Evolutionary conservation across 176 grass and related monocot species (phyloP).

Genomic region (Urochloa ruziziensis): DNA sequence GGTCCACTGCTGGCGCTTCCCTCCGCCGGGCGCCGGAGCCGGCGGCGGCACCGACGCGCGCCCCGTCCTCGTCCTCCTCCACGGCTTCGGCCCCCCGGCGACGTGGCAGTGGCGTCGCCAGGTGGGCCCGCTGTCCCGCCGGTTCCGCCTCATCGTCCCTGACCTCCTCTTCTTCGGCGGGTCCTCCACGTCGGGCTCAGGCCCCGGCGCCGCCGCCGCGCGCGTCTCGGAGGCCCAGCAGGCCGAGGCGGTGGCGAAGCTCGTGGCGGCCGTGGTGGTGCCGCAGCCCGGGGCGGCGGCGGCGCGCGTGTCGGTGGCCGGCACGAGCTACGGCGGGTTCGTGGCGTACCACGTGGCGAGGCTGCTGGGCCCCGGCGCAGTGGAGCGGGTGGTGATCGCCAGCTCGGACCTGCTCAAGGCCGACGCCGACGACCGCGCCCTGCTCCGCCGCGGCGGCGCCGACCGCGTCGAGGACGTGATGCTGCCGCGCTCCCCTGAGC

Average conservation of each 20-base stretch:
- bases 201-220: too few species aligned
- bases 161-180: conserved; percentile 93
- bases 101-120: conserved; percentile 79
- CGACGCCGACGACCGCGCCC: conserved; percentile 57
- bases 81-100: conserved; percentile 67
- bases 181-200: conserved; percentile 50
- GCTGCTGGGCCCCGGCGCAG: conserved; percentile 38
- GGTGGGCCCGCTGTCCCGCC: conserved; percentile 53
- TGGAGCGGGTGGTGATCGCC: conserved; percentile 69
- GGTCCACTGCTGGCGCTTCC: conserved; percentile 51
- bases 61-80: conserved; percentile 75
- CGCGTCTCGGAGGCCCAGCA: conserved; percentile 64
- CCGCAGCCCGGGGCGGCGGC: neutral
- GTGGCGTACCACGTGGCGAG: conserved; percentile 76
- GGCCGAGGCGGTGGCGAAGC: conserved; percentile 57
- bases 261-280: conserved; percentile 46
- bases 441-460: conserved; percentile 40
- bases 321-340: conserved; percentile 94
- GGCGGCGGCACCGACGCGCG: neutral
- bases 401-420: conserved; percentile 85
- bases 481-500: conserved; percentile 43
- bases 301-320: conserved; percentile 42
- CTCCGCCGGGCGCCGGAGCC: neutral
- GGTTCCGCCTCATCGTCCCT: conserved; percentile 78
- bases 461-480: conserved; percentile 51